Base-by-base conservation (phyloP, 257 asterid species). In the Agastache rugosa region DNA sequence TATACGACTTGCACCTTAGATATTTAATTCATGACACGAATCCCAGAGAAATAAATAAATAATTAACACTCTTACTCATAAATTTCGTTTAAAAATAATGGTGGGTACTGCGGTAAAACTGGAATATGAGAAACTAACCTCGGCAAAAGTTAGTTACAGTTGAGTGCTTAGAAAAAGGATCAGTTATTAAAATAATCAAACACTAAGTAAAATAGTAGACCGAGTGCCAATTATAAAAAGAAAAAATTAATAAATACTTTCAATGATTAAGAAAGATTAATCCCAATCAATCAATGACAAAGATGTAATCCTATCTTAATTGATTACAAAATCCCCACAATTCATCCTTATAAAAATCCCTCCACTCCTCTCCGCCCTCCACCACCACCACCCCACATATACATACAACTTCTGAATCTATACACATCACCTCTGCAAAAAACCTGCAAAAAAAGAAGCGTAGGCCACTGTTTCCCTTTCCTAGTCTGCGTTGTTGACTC, bases 281-380 rank as follows among this genome's bases (percentile, higher is more conserved):
- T 63, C 63, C 37, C 72, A 82, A 73, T 62, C 80, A 77, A 79
- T 78, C 19, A 80, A 84, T 87, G 97, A 85, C 96, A 92, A 92
- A 87, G 90, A 85, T 80, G 83, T 83, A 88, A 88, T 90, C 88
- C 89, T 83, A 63, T 82, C 77, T 74, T 63, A 74, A 84, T 76
- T 83, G 90, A 86, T 87, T 81, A 90, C 85, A 78, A 75, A 83
- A 87, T 85, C 90, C 89, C 85, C 81, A 71, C 85, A 85, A 75
- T 67, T 31, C 71, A 14, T 58, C 77, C 76, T 70, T 85, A 88
- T 81, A 88, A 72, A 84, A 87, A 75, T 56, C 79, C 71, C 73
- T 60, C 75, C 75, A 63, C 73, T 20, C 63, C 17, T 1, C 54
- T 11, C 53, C 69, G n/a, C 75, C 64, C 72, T 27, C 64, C 79